Evolutionary conservation across 164 flowering plant genomes (phyloP), one percentile per base, ranked within the genome.

Genomic region (Vitis amurensis): DNA sequence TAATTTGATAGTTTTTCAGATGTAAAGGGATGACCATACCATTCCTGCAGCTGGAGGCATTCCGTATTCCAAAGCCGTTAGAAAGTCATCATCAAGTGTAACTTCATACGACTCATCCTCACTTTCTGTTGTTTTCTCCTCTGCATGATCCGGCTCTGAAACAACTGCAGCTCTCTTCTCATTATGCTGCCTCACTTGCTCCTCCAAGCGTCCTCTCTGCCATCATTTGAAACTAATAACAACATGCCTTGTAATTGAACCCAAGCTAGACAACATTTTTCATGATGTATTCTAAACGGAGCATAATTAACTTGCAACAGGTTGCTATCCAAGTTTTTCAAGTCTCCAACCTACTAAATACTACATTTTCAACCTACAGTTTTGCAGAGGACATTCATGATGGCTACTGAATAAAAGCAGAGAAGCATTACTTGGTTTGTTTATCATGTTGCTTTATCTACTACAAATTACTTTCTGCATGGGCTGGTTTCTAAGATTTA

Each of bases 31-130:
- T 31, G 47, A 69, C 1, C 84, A 71, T 84, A 95, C 99, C 99
- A 95, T 88, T 82, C 99, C 99, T n/a, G 98, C 90, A 75, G 99
- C 99, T 11, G 99, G 98, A 68, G 98, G 99, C 98, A 95, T 95
- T 78, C 99, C 99, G 73, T 92, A 95, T 69, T 95, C 99, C 76
- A 95, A 70, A 68, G 97, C 98, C 59, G 91, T 91, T 53, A 92
- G 69, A 67, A 95, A 95, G 74, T 95, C 99, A 57, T 95, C 93
- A 75, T 95, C 99, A 67, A 95, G 83, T 61, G 89, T 85, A 73
- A 92, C 97, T 76, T 92, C 96, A 76, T 92, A 92, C 3, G 90
- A 82, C 27, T 80, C 77, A 67, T 92, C 93, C 55, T 91, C 91
- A 29, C 59, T 64, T 69, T 84, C 68, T 56, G 79, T 81, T 49